These are phyloP conservation scores for Mortierella sp. DNA, from an alignment of 371 early-diverging fungal genomes.

Conservation along the genomic window DNA sequence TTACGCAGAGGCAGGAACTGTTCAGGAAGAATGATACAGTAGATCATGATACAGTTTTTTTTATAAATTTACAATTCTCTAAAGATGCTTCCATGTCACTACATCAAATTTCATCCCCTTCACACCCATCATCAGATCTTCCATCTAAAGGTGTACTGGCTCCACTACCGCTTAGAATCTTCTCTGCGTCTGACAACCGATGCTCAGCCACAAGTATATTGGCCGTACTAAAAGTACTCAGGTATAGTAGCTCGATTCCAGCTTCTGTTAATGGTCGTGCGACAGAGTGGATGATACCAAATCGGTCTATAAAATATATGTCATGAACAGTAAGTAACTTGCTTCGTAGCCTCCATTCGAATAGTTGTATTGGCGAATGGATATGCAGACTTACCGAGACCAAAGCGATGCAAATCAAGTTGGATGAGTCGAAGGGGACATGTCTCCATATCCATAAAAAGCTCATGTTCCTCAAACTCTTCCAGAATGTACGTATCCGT, in stretches of 20 bases:
- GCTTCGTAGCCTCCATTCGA: background rate
- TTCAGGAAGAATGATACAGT: no score
- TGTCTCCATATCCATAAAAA: constrained; percentile 70
- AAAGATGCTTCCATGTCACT: background rate
- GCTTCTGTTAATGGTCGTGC: constrained; percentile 75
- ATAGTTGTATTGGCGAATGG: background rate
- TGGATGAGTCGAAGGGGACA: constrained; percentile 76
- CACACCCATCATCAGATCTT: background rate
- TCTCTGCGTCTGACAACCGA: constrained; percentile 47
- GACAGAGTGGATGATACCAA: constrained; percentile 82
- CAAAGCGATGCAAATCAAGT: constrained; percentile 76
- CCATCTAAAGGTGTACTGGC: constrained; percentile 9
- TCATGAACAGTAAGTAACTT: background rate
- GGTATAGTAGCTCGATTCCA: constrained; percentile 76
- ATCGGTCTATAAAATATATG: constrained; percentile 62
- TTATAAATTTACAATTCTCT: constrained; percentile 4
- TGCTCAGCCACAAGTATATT: constrained; percentile 74
- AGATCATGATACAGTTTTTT: background rate
- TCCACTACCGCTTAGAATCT: constrained; percentile 39
- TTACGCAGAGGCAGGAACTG: no score
- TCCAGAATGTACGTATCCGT: constrained; percentile 72
- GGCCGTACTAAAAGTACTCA: constrained; percentile 79
- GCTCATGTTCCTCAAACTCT: constrained; percentile 69
- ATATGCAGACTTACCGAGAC: constrained; percentile 44
- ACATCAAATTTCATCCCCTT: background rate